Conservation (phyloP, 2,329 filamentous ascomycete genomes). For the Dryadomyces quercus-mongolicae region DNA sequence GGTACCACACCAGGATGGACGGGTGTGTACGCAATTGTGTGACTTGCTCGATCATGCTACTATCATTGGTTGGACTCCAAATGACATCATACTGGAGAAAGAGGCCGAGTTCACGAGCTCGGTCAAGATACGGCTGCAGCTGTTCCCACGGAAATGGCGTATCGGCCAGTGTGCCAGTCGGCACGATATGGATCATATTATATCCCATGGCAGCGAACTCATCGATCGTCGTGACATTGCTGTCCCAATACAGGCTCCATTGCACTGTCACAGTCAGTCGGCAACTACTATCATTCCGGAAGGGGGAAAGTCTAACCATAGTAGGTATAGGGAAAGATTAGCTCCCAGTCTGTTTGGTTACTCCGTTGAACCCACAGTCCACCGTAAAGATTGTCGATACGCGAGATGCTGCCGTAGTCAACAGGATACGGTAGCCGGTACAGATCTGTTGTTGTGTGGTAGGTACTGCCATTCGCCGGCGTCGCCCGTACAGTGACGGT, state of each 20-base stretch:
- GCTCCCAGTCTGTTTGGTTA: background rate
- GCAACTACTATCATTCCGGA: background rate
- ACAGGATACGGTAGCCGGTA: background rate
- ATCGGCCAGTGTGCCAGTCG: background rate
- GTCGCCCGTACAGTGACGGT: background rate
- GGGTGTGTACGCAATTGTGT: background rate
- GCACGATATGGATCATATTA: background rate
- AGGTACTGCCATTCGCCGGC: background rate
- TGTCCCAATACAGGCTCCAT: background rate
- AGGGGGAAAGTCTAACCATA: background rate
- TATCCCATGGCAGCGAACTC: conserved; percentile 1
- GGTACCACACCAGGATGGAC: background rate
- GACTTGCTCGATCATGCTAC: background rate
- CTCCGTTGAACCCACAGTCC: background rate
- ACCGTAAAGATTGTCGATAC: background rate
- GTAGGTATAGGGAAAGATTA: background rate
- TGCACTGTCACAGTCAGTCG: background rate
- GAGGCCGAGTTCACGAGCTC: background rate
- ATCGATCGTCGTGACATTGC: background rate
- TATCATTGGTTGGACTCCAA: background rate
- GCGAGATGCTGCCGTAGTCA: background rate
- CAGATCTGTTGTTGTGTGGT: background rate
- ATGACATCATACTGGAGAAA: background rate
- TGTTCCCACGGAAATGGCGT: background rate
- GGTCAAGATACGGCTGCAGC: conserved; percentile 1